These are phyloP conservation scores for Yamadazyma blattariae DNA, from an alignment of 1,139 yeast genomes.

Conservation along the genomic window DNA sequence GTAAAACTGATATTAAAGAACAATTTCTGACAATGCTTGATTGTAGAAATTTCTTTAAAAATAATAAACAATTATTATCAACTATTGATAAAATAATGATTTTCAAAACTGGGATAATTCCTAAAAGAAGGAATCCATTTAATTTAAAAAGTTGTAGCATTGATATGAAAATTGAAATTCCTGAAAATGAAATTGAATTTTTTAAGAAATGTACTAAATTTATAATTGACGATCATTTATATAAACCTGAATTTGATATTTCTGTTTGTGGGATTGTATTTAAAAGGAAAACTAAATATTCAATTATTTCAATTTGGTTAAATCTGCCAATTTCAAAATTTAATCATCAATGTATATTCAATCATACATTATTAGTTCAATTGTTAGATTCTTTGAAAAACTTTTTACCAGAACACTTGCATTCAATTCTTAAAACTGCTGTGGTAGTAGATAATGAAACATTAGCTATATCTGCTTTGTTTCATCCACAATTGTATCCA, in stretches of 20 bases:
- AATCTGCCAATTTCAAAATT: slow-evolving; percentile 14
- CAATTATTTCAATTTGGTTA: slow-evolving; percentile 22
- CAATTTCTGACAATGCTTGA: slow-evolving; percentile 17
- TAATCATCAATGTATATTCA: slow-evolving; percentile 9
- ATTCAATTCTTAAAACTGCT: slow-evolving; percentile 9
- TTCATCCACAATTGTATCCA: too few species aligned
- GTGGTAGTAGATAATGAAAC: slow-evolving; percentile 17
- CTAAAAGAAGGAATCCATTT: slow-evolving; percentile 12
- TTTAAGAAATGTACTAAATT: slow-evolving; percentile 11
- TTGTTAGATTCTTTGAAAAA: slow-evolving; percentile 15
- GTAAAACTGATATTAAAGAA: slow-evolving; percentile 7
- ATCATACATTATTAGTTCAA: slow-evolving; percentile 8
- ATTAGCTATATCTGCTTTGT: slow-evolving; percentile 6
- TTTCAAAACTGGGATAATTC: slow-evolving; percentile 16
- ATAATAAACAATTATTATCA: slow-evolving; percentile 5
- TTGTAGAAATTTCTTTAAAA: slow-evolving; percentile 3
- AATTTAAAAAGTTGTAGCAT: slow-evolving; percentile 10
- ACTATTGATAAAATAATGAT: slow-evolving; percentile 9
- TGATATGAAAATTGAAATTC: slow-evolving; percentile 13
- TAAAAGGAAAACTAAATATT: slow-evolving; percentile 15
- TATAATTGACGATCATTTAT: slow-evolving; percentile 14
- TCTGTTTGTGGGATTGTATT: slow-evolving; percentile 17
- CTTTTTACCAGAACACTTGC: slow-evolving; percentile 6
- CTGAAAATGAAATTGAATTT: slow-evolving; percentile 10
- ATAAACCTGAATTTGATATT: slow-evolving; percentile 12